Evolutionary conservation across 441 rosid genomes (phyloP), one percentile per base, ranked within the genome.

Genomic region (Pelargonium fulgidum): DNA sequence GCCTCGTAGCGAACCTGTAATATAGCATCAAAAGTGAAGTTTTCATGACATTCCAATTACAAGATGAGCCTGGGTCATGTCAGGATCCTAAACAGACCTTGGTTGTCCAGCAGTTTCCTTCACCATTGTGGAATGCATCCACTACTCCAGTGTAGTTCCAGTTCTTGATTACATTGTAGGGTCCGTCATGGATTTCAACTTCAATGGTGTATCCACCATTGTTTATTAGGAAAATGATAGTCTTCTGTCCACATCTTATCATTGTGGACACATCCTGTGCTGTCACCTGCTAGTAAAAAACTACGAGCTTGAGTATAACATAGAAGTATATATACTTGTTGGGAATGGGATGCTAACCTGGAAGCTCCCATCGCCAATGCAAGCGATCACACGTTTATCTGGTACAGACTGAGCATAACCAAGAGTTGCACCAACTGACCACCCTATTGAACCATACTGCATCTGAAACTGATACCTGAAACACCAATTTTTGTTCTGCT

Each of bases 191-290:
- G 76, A 89, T 93, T 81, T 93, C 97, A 0, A 89, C 94, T 79
- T 90, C 98, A 67, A 93, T 93, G 63, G 98, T 91, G 87, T 93
- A 91, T 24, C 97, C 98, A 39, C 98, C 96, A 50, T 93, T 93
- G 83, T 90, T 93, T 50, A 91, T 85, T 62, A 91, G 77, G 89
- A 91, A 93, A 47, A 93, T 87, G 70, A 93, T 89, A 50, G 56
- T 81, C 14, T 80, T 93, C 80, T 91, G 94, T 41, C 81, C 87
- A 1, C 84, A 79, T 65, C 91, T 79, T 62, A 93, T 71, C 97
- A 93, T 89, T n/a, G 98, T 93, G 3, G 96, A 89, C 66, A 89
- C 74, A 67, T 93, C 98, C 76, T 89, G 97, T 66, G 85, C 89
- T 0, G 94, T 93, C 75, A 91, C 94, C 94, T 89, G 64, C 52